Conservation (phyloP, 1,284 basidiomycete species). For the Peniophora sp. region DNA sequence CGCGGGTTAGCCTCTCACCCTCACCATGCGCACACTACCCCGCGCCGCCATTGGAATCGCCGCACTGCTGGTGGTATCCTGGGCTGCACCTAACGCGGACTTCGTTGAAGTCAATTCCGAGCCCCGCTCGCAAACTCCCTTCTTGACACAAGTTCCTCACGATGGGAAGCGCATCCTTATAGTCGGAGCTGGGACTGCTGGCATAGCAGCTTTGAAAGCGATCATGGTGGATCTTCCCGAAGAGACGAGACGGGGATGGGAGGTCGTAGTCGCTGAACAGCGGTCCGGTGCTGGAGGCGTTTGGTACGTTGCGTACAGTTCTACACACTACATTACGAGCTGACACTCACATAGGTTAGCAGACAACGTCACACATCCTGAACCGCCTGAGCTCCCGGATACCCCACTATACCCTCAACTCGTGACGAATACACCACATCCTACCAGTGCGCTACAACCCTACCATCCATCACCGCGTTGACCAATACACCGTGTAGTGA, state of each 20-base stretch:
- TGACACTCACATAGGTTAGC: neutral
- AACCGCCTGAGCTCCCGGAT: constrained; percentile 31
- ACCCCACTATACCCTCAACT: constrained; percentile 47
- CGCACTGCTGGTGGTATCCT: too few relatives aligned
- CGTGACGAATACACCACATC: constrained; percentile 46
- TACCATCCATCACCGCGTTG: neutral
- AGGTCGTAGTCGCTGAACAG: constrained; percentile 46
- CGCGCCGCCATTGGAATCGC: too few relatives aligned
- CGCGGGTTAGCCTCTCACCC: too few relatives aligned
- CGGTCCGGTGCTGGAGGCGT: constrained; percentile 43
- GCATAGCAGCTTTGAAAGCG: constrained; percentile 42
- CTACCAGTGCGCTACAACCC: constrained; percentile 17
- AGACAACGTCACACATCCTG: neutral
- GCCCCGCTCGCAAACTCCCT: too few relatives aligned
- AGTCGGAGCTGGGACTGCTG: constrained; percentile 44
- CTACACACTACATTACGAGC: too few relatives aligned
- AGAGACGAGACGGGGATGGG: constrained; percentile 28
- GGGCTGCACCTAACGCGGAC: too few relatives aligned
- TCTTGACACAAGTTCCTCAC: too few relatives aligned
- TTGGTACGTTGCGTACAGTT: constrained; percentile 28
- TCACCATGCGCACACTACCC: too few relatives aligned
- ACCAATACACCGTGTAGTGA: constrained; percentile 25
- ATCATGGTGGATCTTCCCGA: constrained; percentile 35
- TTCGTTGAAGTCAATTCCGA: too few relatives aligned
- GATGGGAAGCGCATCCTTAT: constrained; percentile 41